These are phyloP conservation scores for Cyclocybe cylindracea DNA, from an alignment of 768 basidiomycete genomes.

Conservation along the genomic window DNA sequence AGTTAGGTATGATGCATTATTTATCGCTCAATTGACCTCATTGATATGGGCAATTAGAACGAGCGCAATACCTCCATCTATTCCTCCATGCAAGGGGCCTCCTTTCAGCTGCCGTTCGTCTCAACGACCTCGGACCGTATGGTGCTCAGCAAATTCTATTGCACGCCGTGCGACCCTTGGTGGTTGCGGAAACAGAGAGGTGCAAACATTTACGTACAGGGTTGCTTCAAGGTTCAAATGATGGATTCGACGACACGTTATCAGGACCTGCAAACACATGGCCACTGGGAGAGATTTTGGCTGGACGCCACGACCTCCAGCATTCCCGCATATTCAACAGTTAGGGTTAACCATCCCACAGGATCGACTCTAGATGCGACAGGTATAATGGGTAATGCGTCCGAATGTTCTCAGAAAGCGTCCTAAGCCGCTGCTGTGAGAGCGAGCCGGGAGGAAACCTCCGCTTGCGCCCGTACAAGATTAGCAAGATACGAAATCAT, in stretches of 20 bases:
- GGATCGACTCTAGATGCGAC: conserved; percentile 11
- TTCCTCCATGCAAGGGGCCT: conserved; percentile 91
- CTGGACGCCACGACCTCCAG: conserved; percentile 88
- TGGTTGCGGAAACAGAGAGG: conserved; percentile 51
- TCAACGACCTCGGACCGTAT: conserved; percentile 94
- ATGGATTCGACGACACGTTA: conserved; percentile 38
- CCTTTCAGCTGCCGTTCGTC: conserved; percentile 87
- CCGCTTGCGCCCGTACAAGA: conserved; percentile 90
- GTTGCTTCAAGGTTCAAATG: conserved; percentile 24
- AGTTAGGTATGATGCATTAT: conserved; percentile 52
- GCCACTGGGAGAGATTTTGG: conserved; percentile 94
- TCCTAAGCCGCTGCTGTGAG: conserved; percentile 56
- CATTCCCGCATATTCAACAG: conserved; percentile 98
- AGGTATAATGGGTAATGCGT: conserved; percentile 13
- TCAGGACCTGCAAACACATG: conserved; percentile 86
- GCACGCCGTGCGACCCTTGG: conserved; percentile 66
- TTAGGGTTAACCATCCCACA: conserved; percentile 29
- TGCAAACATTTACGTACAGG: conserved; percentile 55
- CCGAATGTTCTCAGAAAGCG: conserved; percentile 9
- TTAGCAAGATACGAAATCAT: conserved; percentile 96
- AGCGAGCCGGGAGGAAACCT: conserved; percentile 85
- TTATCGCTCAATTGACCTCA: neutral
- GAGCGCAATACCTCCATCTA: conserved; percentile 83
- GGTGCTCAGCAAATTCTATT: conserved; percentile 85
- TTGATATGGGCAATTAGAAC: conserved; percentile 47